These are phyloP conservation scores for Rhodosorus marinus DNA, from an alignment of 23 red algal genomes.

Conservation along the genomic window DNA sequence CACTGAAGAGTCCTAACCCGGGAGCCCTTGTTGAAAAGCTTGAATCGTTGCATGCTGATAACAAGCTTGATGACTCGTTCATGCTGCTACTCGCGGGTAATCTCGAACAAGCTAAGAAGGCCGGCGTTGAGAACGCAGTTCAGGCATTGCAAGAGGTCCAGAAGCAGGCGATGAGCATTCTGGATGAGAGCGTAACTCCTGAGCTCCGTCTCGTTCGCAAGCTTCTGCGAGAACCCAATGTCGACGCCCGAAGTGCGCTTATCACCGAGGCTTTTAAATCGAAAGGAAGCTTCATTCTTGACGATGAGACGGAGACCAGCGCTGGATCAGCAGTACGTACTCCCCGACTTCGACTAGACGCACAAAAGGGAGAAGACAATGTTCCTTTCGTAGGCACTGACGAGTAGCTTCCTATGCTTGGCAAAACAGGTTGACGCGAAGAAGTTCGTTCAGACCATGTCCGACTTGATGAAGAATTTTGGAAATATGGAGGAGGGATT, in stretches of 20 bases:
- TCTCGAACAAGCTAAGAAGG: constrained; percentile 62
- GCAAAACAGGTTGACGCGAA: constrained; percentile 72
- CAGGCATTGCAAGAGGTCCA: constrained; percentile 22
- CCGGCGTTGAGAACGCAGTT: constrained; percentile 23
- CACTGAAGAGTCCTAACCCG: constrained; percentile 23
- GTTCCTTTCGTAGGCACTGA: too few relatives aligned
- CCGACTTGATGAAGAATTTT: constrained; percentile 73
- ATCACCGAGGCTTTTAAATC: constrained; percentile 42
- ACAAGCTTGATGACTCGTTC: constrained; percentile 83
- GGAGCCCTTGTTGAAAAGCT: constrained; percentile 34
- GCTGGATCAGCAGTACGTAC: too few relatives aligned
- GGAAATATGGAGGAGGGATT: constrained; percentile 70
- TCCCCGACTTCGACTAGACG: too few relatives aligned
- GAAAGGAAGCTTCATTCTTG: constrained; percentile 23
- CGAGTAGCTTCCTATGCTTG: too few relatives aligned
- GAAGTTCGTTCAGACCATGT: constrained; percentile 58
- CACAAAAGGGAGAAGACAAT: too few relatives aligned
- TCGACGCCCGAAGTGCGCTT: constrained; percentile 23
- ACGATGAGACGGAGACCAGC: constrained; percentile 13
- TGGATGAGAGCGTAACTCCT: constrained; percentile 34
- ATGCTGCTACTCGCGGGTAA: constrained; percentile 74
- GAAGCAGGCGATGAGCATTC: constrained; percentile 32
- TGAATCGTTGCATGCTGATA: constrained; percentile 16
- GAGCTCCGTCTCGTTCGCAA: constrained; percentile 69
- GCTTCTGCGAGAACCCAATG: constrained; percentile 62